phyloP scores from a whole-genome alignment of 1,284 basidiomycete genomes.

The Irpex sp. region DNA sequence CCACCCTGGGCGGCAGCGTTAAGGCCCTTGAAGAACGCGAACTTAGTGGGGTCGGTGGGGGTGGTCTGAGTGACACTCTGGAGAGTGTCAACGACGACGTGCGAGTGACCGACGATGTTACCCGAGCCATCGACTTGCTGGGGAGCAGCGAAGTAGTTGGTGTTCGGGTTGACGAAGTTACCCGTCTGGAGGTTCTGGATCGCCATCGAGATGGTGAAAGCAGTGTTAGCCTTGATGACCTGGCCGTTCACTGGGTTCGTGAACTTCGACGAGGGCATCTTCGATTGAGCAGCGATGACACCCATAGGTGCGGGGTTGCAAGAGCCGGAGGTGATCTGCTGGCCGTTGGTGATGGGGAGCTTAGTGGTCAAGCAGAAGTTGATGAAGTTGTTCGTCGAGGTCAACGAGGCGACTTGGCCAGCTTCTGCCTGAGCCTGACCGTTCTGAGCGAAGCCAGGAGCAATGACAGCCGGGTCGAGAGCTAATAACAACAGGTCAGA shows the following conservation, averaged over 20 bases:
- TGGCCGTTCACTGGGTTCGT: conserved; percentile 39
- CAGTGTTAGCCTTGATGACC: conserved; percentile 35
- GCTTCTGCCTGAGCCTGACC: conserved; percentile 41
- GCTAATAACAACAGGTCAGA: conserved; percentile 31
- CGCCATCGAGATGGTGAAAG: conserved; percentile 49
- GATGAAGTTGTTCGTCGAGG: conserved; percentile 54
- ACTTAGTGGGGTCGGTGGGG: conserved; percentile 52
- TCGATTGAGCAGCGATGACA: conserved; percentile 34
- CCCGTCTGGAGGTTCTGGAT: conserved; percentile 47
- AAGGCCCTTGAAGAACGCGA: conserved; percentile 72
- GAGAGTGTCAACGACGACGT: conserved; percentile 63
- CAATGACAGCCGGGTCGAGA: conserved; percentile 51
- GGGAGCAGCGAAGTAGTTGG: conserved; percentile 57
- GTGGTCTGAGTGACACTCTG: conserved; percentile 47
- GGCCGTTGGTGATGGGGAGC: conserved; percentile 27
- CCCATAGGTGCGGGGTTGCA: conserved; percentile 37
- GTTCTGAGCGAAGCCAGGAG: conserved; percentile 46
- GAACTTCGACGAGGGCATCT: conserved; percentile 53
- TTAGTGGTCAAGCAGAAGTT: conserved; percentile 45
- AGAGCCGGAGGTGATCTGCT: conserved; percentile 26
- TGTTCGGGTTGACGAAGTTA: conserved; percentile 48
- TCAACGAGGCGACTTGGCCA: conserved; percentile 44
- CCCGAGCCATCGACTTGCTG: conserved; percentile 53
- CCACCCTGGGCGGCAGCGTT: conserved; percentile 45
- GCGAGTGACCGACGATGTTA: conserved; percentile 51